Evolutionary conservation across 2,329 filamentous ascomycete species (phyloP).

Genomic region (Aspergillaceae sp.): DNA sequence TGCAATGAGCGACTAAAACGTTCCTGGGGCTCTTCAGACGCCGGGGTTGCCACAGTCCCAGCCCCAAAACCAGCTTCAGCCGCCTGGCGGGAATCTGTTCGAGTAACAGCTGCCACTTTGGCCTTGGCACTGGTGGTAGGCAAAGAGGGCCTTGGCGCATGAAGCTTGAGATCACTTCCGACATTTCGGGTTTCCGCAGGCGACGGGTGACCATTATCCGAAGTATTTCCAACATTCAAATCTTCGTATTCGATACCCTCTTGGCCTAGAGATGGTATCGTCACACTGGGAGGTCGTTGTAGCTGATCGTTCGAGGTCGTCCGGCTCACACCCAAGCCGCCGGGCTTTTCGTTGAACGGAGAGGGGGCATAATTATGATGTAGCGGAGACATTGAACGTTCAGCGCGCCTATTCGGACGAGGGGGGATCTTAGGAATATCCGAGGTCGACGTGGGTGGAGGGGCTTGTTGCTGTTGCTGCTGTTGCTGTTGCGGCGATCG

Average conservation of each 20-base stretch:
- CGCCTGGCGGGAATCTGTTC: slow-evolving; percentile 81
- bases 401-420: slow-evolving; percentile 59
- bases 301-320: slow-evolving; percentile 29
- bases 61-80: slow-evolving; percentile 77
- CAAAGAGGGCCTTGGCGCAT: slow-evolving; percentile 81
- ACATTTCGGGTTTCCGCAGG: slow-evolving; percentile 70
- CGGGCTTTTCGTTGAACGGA: slow-evolving; percentile 64
- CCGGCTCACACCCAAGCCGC: slow-evolving; percentile 28
- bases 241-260: slow-evolving; percentile 84
- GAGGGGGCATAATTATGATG: slow-evolving; percentile 75
- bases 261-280: slow-evolving; percentile 75
- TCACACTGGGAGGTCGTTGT: slow-evolving; percentile 64
- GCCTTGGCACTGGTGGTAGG: slow-evolving; percentile 73
- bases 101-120: slow-evolving; percentile 73
- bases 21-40: slow-evolving; percentile 42
- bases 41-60: slow-evolving; percentile 47
- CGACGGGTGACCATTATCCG: slow-evolving; percentile 38
- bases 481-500: slow-evolving; percentile 43
- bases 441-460: slow-evolving; percentile 29
- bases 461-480: slow-evolving; percentile 40
- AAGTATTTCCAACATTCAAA: slow-evolving; percentile 37
- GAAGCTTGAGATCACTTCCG: slow-evolving; percentile 70
- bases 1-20: slow-evolving; percentile 47
- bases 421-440: slow-evolving; percentile 68
- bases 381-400: slow-evolving; percentile 69